These are phyloP conservation scores for Sambucus nigra DNA, from an alignment of 129 eudicot species.

Conservation along the genomic window DNA sequence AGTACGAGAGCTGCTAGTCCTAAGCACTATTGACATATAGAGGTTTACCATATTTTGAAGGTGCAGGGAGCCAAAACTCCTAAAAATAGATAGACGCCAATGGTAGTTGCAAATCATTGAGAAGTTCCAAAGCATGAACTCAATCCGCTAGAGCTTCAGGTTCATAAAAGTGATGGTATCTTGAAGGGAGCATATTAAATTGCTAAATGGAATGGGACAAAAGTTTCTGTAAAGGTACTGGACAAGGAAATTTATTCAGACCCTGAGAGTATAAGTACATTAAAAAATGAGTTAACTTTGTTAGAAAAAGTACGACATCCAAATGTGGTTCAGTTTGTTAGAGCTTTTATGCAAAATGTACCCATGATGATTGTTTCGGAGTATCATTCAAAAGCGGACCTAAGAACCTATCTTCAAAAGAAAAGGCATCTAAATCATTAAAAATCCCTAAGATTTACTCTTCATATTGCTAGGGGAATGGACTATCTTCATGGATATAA, in stretches of 20 bases:
- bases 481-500: conserved; percentile 91
- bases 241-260: conserved; percentile 76
- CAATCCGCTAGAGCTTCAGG: too few relatives aligned
- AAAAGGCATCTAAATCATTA: conserved; percentile 76
- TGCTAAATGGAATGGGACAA: conserved; percentile 98
- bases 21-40: too few relatives aligned
- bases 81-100: conserved; percentile 81
- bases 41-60: conserved; percentile 68
- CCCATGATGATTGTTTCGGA: conserved; percentile 97
- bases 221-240: conserved; percentile 91
- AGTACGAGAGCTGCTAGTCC: too few relatives aligned
- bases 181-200: conserved; percentile 86
- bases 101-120: conserved; percentile 78
- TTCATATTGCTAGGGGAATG: conserved; percentile 98
- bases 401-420: conserved; percentile 64
- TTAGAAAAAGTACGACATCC: conserved; percentile 96
- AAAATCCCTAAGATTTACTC: conserved; percentile 72
- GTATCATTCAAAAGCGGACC: conserved; percentile 68
- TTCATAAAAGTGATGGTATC: too few relatives aligned
- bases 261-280: conserved; percentile 80
- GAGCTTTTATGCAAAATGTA: conserved; percentile 95
- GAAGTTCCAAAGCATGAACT: too few relatives aligned
- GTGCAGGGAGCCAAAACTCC: conserved; percentile 83
- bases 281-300: conserved; percentile 76
- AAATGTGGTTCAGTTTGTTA: conserved; percentile 95